A percentile compares a stretch with the other conserved stretches of the same genome.
Conservation (phyloP, 2,329 filamentous ascomycete genomes). For the Metarhizium humberi region DNA sequence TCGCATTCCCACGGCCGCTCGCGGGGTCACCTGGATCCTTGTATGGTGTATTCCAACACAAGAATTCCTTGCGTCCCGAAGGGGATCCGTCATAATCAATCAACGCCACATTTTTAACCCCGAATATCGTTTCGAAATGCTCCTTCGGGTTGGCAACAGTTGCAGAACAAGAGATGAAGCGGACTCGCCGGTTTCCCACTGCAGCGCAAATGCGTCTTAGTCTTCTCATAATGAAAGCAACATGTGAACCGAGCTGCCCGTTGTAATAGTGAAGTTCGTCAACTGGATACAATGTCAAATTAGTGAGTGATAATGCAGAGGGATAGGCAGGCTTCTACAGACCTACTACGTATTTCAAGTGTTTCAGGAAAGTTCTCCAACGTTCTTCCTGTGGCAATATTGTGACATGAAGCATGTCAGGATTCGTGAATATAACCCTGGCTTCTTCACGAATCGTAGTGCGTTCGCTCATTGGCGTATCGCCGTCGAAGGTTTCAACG, state of each 20-base stretch:
- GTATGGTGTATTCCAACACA: constrained; percentile 97
- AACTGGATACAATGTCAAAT: constrained; percentile 29
- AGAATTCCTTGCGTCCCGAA: constrained; percentile 79
- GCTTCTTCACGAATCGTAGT: constrained; percentile 79
- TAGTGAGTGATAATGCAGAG: neutral
- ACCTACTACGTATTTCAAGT: constrained; percentile 79
- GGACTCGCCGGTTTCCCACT: constrained; percentile 74
- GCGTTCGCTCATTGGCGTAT: constrained; percentile 74
- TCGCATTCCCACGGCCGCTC: constrained; percentile 74
- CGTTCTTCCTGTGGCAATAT: constrained; percentile 85
- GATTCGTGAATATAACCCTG: constrained; percentile 92
- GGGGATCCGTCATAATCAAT: constrained; percentile 91
- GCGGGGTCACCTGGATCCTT: constrained; percentile 81
- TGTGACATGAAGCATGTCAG: constrained; percentile 93
- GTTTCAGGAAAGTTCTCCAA: constrained; percentile 83
- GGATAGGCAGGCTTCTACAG: neutral
- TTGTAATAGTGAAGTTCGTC: constrained; percentile 96
- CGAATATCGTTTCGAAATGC: constrained; percentile 93
- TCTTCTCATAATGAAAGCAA: constrained; percentile 89
- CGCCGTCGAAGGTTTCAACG: constrained; percentile 93
- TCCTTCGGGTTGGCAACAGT: constrained; percentile 87
- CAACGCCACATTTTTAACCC: constrained; percentile 68
- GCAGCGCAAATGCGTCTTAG: constrained; percentile 82
- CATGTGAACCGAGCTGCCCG: constrained; percentile 84
- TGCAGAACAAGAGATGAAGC: constrained; percentile 92